phyloP scores from a whole-genome alignment of 257 asterid species.

The Knoxia roxburghii region DNA sequence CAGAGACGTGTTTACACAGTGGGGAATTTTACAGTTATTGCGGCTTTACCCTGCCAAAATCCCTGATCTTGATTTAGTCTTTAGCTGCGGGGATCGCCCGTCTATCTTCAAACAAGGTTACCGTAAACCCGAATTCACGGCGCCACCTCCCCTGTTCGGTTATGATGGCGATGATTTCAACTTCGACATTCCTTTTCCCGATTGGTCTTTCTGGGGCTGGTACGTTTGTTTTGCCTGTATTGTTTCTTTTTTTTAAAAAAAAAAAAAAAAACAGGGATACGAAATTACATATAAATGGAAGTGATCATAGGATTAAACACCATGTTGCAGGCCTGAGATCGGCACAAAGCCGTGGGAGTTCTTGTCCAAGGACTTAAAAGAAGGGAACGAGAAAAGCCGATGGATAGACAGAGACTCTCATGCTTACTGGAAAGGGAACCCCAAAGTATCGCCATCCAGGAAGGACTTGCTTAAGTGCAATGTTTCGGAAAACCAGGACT shows the following conservation, averaged over 20 bases:
- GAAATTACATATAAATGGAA: no score
- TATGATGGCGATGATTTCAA: constrained; percentile 26
- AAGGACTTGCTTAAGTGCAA: constrained; percentile 71
- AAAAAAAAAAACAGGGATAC: no score
- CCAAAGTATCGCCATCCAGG: constrained; percentile 46
- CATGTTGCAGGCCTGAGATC: constrained; percentile 70
- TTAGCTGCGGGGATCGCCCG: constrained; percentile 27
- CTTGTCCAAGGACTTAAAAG: constrained; percentile 40
- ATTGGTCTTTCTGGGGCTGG: constrained; percentile 58
- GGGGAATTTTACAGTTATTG: constrained; percentile 38
- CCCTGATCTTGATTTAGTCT: constrained; percentile 34
- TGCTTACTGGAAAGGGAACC: constrained; percentile 93
- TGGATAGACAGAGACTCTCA: constrained; percentile 77
- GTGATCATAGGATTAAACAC: no score
- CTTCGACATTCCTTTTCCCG: constrained; percentile 46
- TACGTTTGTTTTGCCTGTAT: neutral
- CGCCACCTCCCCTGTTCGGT: constrained; percentile 34
- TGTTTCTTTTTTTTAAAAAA: neutral
- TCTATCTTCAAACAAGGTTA: constrained; percentile 1
- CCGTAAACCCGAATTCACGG: constrained; percentile 10
- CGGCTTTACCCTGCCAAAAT: constrained; percentile 33
- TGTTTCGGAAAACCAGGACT: no score
- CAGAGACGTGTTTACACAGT: constrained; percentile 29
- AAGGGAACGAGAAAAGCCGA: constrained; percentile 45
- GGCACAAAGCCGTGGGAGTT: constrained; percentile 76